Conservation (phyloP, 176 grass and related monocot genomes). For the Cocos nucifera region DNA sequence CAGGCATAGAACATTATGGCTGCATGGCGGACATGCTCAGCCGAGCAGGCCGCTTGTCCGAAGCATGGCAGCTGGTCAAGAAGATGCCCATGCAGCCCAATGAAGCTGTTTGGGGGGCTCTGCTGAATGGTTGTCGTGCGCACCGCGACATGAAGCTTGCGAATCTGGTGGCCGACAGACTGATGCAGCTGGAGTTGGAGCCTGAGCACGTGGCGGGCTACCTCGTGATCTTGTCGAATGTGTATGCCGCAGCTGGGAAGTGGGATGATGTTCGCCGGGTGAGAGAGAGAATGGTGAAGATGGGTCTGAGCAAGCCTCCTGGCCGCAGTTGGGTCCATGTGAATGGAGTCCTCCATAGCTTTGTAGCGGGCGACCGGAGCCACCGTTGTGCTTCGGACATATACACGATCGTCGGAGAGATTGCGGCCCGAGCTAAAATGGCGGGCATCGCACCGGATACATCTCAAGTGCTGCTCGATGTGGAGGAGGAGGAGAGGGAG, state of each 20-base stretch:
- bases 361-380: too few species aligned
- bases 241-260: slow-evolving; percentile 30
- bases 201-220: slow-evolving; percentile 36
- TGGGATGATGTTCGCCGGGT: slow-evolving; percentile 32
- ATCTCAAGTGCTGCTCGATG: too few species aligned
- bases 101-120: slow-evolving; percentile 32
- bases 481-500: too few species aligned
- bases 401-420: slow-evolving; percentile 7
- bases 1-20: slow-evolving; percentile 48
- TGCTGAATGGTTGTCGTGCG: slow-evolving; percentile 46
- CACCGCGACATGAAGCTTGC: slow-evolving; percentile 51
- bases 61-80: slow-evolving; percentile 41
- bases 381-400: neutral
- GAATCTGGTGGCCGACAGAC: slow-evolving; percentile 21
- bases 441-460: too few species aligned
- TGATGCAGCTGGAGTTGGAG: slow-evolving; percentile 32
- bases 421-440: too few species aligned
- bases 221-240: slow-evolving; percentile 51
- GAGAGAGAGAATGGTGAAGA: slow-evolving; percentile 35
- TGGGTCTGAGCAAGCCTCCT: slow-evolving; percentile 31
- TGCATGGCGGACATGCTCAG: slow-evolving; percentile 71
- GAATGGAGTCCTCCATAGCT: too few species aligned
- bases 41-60: slow-evolving; percentile 24
- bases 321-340: slow-evolving; percentile 19
- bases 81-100: slow-evolving; percentile 44